Base-by-base conservation (phyloP, 1,284 basidiomycete species). In the Fomes fomentarius region DNA sequence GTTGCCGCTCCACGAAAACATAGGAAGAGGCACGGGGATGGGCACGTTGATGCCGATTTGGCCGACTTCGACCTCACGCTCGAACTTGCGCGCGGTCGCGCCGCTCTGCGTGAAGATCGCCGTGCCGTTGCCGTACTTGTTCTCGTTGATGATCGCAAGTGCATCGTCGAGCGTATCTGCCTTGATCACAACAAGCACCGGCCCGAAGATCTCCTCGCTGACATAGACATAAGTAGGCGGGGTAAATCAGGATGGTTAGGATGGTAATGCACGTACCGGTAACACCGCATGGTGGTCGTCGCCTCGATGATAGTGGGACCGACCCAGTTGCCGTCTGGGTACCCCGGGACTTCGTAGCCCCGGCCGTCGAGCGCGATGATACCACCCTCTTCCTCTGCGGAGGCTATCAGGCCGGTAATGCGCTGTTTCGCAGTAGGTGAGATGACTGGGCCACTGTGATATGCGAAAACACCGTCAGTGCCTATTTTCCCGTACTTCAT, bases 21-120 rank as follows among this genome's bases (percentile, higher is more conserved):
- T 96, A 10, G 89, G 90, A 44, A 91, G 78, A 40, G 95, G 93
- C 4, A 94, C 91, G 47, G 96, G 89, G 66, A 97, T 93, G 40
- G 96, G 89, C 2, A 96, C 91, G 69, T 99, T 98, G 73, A 99
- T 85, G 39, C 94, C 94, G 66, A 96, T 83, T 74, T 98, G 94
- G 38, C 96, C 96, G 47, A 94, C 89, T 60, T 98, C 92, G 56
- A 96, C 87, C 55, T 89, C 82, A 41, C 80, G 82, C 75, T 99
- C 96, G 62, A 97, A 99, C 74, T 92, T 93, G 57, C 96, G 86
- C 19, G 94, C 96, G 7, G 94, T 94, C 28, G 96, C 91, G n/a
- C 96, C 96, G 44, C 91, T 94, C 74, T 96, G 93, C 28, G 96
- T 99, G 72, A 98, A 98, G 69, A 98, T 94, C 21, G 94, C 92